Evolutionary conservation across 495 filamentous ascomycete genomes (phyloP), one percentile per base, ranked within the genome.

Genomic region (Neurospora cerealis): DNA sequence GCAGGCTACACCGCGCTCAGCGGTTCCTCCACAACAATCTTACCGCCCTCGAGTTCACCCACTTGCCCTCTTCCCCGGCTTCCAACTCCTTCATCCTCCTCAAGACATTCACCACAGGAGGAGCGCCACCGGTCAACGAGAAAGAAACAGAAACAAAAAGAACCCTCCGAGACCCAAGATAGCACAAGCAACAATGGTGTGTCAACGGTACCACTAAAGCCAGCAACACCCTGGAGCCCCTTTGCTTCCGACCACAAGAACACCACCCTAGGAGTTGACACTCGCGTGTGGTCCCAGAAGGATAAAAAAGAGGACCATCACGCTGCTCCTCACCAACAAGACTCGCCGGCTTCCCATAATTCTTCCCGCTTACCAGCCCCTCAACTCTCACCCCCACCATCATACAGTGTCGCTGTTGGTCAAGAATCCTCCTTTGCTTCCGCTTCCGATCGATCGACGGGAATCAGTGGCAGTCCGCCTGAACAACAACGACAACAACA

Each of bases 221-320:
- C 54, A 66, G 54, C 28, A 34, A 6, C 28, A 34, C 54, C 54
- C 4, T 66, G 54, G 54, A 66, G 54, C 19, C 54, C 54, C 54
- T 66, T 66, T 19, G 54, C 54, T 19, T 66, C 54, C 3, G 15
- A 2, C 28, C 54, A 66, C 28, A 34, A 6, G 5, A 34, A 48
- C 21, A 34, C 69, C 37, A 39, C 32, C 5, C n/a, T 62, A 6
- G 62, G 42, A 32, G 48, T 74, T 17, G 42, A 73, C 36, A 75
- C 74, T 0, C 71, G 62, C 41, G 74, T 75, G 5, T 75, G 74
- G 74, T 32, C 34, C 19, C 19, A 69, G 7, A 69, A 54, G 10
- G 69, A 73, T 3, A 9, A 34, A 17, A 32, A 32, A 69, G 36
- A 36, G 28, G 34, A 17, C 48, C 11, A 19, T 4, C 19, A 44